Base-by-base conservation (phyloP, 306 rosid species). In the Hippophae gyantsensis region DNA sequence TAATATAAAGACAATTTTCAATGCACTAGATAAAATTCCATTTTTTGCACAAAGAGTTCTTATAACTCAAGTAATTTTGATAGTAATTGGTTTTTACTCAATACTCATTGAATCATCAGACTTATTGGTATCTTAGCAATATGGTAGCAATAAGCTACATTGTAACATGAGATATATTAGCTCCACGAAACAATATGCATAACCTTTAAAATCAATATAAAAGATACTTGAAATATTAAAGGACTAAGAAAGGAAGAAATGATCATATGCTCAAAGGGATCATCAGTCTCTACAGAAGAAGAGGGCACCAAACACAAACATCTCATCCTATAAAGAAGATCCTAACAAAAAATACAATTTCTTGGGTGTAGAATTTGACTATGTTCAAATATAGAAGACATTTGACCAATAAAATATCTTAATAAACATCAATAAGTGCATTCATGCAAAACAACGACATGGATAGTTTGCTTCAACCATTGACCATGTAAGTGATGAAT, bases 61-160 rank as follows among this genome's bases (percentile, higher is more conserved):
- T 32, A 32, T 32, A 32, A 18, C 23, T 32, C 38, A 32, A 32
- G 3, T 32, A 32, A 32, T 32, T 32, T 32, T 32, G 38, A 32
- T 4, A 32, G 38, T 32, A 32, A 1, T 3, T 32, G 4, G 2
- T 32, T 32, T 32, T 32, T 3, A 32, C 38, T 32, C 4, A 32
- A 4, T 32, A 32, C 4, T 32, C 38, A 32, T 32, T 32, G 38
- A 32, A 32, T 32, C 38, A 32, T 32, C 38, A 0, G 3, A 2
- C 38, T 32, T 32, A 32, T 32, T 32, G 5, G 38, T 4, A 2
- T 32, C 38, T 32, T 3, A 32, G 5, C 38, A 32, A 32, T 2
- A 92, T 85, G 73, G 98, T 87, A 50, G 98, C 98, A 60, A 92
- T 89, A 75, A 87, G 89, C 98, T 92, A 89, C 77, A 75, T 74